These are phyloP conservation scores for Suhomyces faveliae DNA, from an alignment of 805 yeast genomes.

Conservation along the genomic window DNA sequence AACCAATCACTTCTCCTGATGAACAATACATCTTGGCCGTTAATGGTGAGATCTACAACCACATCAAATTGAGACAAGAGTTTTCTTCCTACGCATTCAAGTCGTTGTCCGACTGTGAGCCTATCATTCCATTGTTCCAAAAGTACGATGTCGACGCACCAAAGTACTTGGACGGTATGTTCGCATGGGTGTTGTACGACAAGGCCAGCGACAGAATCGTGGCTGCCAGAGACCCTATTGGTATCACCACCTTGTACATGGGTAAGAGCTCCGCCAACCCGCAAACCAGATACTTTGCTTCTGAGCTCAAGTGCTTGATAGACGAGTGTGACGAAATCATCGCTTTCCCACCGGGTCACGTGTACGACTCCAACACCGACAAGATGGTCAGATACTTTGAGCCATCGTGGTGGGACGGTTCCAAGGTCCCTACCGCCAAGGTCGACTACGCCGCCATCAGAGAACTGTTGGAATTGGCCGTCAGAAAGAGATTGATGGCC, in stretches of 20 bases:
- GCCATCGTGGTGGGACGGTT: constrained; percentile 93
- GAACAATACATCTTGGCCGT: constrained; percentile 75
- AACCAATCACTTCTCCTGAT: constrained; percentile 85
- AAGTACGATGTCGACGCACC: constrained; percentile 91
- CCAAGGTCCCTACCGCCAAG: constrained; percentile 68
- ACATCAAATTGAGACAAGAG: constrained; percentile 80
- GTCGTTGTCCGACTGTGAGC: constrained; percentile 94
- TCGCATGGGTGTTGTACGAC: constrained; percentile 92
- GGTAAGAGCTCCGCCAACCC: constrained; percentile 75
- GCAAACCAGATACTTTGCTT: constrained; percentile 81
- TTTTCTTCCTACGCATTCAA: constrained; percentile 71
- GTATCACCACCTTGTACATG: constrained; percentile 94
- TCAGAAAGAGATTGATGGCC: constrained; percentile 98
- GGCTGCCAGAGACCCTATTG: constrained; percentile 99
- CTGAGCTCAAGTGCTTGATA: constrained; percentile 89
- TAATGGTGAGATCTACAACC: constrained; percentile 98
- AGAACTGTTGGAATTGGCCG: constrained; percentile 85
- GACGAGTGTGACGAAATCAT: constrained; percentile 91
- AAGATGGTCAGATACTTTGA: constrained; percentile 81
- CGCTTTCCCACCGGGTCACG: constrained; percentile 98
- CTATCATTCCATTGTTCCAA: constrained; percentile 87
- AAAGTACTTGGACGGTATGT: constrained; percentile 94
- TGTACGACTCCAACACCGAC: constrained; percentile 89
- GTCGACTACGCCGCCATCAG: constrained; percentile 73
- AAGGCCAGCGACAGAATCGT: constrained; percentile 77